A percentile compares a stretch with the other conserved stretches of the same genome.
These are phyloP conservation scores for Tilletia horrida DNA, from an alignment of 1,284 basidiomycete species.

Conservation along the genomic window DNA sequence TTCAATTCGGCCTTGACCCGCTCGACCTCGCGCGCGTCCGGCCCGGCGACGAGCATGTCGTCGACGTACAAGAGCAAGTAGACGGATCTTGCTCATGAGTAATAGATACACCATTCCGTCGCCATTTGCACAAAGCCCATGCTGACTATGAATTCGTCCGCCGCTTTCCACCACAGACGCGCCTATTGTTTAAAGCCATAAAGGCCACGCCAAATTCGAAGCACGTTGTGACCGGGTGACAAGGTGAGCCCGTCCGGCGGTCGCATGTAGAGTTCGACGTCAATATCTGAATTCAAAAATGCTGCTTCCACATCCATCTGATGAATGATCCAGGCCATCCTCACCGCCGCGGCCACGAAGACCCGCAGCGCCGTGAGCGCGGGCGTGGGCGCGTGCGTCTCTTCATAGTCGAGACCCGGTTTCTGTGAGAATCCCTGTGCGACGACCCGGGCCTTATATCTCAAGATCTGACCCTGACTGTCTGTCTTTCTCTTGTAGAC, in stretches of 20 bases:
- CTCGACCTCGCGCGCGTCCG: background rate
- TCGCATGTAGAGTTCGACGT: slow-evolving; percentile 5
- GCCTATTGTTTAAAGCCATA: background rate
- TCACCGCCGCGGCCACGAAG: background rate
- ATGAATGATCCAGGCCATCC: background rate
- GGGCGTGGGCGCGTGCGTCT: background rate
- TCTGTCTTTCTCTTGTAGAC: background rate
- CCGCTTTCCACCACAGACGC: background rate
- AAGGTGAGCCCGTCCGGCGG: background rate
- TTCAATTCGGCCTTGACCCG: background rate
- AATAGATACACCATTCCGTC: background rate
- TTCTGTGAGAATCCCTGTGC: background rate
- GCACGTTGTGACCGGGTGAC: background rate
- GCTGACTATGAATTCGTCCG: background rate
- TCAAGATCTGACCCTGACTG: background rate
- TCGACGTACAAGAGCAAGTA: background rate
- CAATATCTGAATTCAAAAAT: background rate
- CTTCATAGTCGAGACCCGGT: background rate
- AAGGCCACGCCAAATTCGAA: background rate
- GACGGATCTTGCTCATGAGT: background rate
- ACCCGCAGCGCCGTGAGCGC: background rate
- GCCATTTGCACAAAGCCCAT: background rate
- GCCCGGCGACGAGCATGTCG: background rate
- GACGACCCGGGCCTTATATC: background rate
- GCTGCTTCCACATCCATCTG: slow-evolving; percentile 10